Conservation (phyloP, 2,329 filamentous ascomycete genomes). For the Hypomyces rosellus region DNA sequence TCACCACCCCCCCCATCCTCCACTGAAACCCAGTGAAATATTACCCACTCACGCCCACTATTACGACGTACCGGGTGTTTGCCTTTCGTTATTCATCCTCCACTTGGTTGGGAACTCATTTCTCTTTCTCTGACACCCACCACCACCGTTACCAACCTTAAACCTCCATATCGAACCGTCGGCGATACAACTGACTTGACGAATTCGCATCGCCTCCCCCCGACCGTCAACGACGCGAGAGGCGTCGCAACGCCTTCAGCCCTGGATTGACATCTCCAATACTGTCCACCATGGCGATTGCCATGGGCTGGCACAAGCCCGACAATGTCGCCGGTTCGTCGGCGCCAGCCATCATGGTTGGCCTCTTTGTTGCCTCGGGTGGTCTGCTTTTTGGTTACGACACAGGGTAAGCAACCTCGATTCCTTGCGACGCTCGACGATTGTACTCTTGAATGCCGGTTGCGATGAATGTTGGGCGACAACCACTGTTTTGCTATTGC, state of each 20-base stretch:
- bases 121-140: not conserved
- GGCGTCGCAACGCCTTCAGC: conserved; percentile 18
- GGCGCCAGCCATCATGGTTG: conserved; percentile 66
- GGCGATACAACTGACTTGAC: no score
- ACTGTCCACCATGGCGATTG: conserved; percentile 53
- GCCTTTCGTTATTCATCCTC: not conserved
- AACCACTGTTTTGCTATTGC: not conserved
- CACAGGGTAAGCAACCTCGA: conserved; percentile 49
- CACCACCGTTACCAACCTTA: not conserved
- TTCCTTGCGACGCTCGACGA: conserved; percentile 1
- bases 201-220: not conserved
- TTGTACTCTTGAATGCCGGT: not conserved
- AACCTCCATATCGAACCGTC: not conserved
- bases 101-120: conserved; percentile 6
- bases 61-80: conserved; percentile 4
- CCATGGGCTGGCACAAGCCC: conserved; percentile 68
- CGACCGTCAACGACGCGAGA: conserved; percentile 8
- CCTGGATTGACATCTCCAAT: conserved; percentile 45
- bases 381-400: conserved; percentile 66
- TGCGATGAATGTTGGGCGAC: no score
- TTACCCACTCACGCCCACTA: conserved; percentile 13
- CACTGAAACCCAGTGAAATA: conserved; percentile 11
- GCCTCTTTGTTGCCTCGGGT: conserved; percentile 63
- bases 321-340: conserved; percentile 69
- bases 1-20: conserved; percentile 3